Evolutionary conservation across 208 protist genomes (phyloP), one percentile per base, ranked within the genome.

Genomic region (Angomonas deanei): DNA sequence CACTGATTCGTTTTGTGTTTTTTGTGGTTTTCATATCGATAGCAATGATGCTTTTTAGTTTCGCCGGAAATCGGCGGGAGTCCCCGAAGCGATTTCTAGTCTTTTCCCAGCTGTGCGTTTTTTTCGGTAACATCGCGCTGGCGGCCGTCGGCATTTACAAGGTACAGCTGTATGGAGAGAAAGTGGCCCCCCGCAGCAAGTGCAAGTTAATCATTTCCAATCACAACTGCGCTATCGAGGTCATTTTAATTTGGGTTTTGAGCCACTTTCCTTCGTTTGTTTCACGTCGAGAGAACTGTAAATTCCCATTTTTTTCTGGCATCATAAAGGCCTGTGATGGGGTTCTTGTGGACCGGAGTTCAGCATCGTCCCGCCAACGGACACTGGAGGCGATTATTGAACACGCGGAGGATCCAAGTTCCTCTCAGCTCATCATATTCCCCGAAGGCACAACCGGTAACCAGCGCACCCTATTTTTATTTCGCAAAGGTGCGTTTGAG

Each of bases 391-490:
- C 70, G 8, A 94, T 96, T 59, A 55, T 52, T 15, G 57, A 48
- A n/a, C 81, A 84, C n/a, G 79, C 84, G 2, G 72, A 39, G n/a
- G 66, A 89, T 61, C 76, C 74, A 0, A 58, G 71, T 3, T 70
- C 63, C 13, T 74, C 76, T 0, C 88, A 90, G 66, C 63, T 93
- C 21, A 75, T 96, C 64, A 76, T 97, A 33, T 97, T 94, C 72
- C 92, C 92, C 4, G 89, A 97, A 55, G 92, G 92, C 38, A 94
- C 89, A 0, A 91, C 82, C 27, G 68, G 61, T 36, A 96, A 94
- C 61, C 82, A 92, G 49, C 42, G 74, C 31, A 70, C 78, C 4
- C 76, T 96, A 10, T 93, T 93, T 56, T 56, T 76, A 39, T 97
- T 92, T 71, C 85, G 85, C 58, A 90, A 76, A 28, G 92, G 92